These are phyloP conservation scores for Polyporus tsugae DNA, from an alignment of 1,284 basidiomycete species.

Conservation along the genomic window DNA sequence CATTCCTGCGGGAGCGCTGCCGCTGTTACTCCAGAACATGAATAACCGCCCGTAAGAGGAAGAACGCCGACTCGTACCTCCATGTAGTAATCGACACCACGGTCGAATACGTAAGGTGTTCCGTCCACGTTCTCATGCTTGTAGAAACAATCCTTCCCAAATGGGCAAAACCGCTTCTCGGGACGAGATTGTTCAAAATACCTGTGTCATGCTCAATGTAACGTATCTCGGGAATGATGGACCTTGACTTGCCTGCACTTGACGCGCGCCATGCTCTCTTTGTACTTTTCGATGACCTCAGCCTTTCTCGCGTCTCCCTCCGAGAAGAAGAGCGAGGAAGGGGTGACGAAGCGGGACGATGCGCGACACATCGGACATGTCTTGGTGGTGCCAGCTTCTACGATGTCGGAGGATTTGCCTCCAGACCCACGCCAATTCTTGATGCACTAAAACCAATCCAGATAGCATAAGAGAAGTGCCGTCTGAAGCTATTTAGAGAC, in stretches of 20 bases:
- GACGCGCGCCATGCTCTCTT: constrained; percentile 72
- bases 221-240: background rate
- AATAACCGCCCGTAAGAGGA: background rate
- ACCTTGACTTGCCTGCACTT: constrained; percentile 62
- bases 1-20: constrained; percentile 15
- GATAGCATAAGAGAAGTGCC: constrained; percentile 11
- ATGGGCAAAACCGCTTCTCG: constrained; percentile 67
- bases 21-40: constrained; percentile 7
- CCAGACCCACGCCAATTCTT: constrained; percentile 72
- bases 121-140: constrained; percentile 73
- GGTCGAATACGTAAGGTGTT: constrained; percentile 59
- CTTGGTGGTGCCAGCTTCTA: constrained; percentile 67
- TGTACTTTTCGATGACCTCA: constrained; percentile 62
- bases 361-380: constrained; percentile 78
- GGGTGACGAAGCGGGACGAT: constrained; percentile 69
- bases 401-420: constrained; percentile 58
- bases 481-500: background rate
- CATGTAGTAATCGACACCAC: constrained; percentile 64
- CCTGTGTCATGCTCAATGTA: constrained; percentile 43
- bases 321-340: constrained; percentile 70
- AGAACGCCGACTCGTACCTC: constrained; percentile 39
- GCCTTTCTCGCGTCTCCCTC: constrained; percentile 61
- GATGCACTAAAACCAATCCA: constrained; percentile 60
- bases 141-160: constrained; percentile 81
- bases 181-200: constrained; percentile 66